Evolutionary conservation across 768 basidiomycete genomes (phyloP).

Genomic region (Gautieria morchelliformis): DNA sequence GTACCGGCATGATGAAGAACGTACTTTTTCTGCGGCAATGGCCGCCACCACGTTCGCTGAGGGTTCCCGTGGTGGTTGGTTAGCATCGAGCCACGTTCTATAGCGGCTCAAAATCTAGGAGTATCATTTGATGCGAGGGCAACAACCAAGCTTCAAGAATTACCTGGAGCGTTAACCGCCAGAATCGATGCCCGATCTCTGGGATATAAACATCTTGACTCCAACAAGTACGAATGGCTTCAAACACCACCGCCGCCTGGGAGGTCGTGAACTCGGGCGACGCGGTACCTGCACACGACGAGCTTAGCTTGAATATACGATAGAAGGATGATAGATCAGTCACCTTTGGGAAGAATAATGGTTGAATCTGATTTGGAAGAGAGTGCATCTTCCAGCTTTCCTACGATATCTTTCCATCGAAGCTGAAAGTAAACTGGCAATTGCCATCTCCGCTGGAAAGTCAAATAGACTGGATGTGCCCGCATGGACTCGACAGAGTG

Average conservation of each 20-base stretch:
- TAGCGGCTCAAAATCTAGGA: constrained; percentile 72
- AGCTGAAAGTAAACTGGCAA: constrained; percentile 95
- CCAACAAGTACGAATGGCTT: constrained; percentile 76
- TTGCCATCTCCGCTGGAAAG: constrained; percentile 88
- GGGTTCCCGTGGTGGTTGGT: constrained; percentile 35
- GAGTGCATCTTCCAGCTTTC: constrained; percentile 63
- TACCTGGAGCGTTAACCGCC: constrained; percentile 88
- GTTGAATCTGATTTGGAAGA: constrained; percentile 27
- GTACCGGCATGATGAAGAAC: background rate
- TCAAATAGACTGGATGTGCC: constrained; percentile 52
- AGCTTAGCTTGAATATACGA: no score
- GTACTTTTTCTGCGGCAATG: constrained; percentile 28
- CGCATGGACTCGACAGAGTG: constrained; percentile 65
- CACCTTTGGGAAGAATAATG: background rate
- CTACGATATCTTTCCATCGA: constrained; percentile 90
- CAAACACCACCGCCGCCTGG: constrained; percentile 62
- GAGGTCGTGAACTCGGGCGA: constrained; percentile 32
- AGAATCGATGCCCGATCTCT: constrained; percentile 76
- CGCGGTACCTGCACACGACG: background rate
- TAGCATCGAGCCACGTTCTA: constrained; percentile 63
- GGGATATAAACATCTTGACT: constrained; percentile 77
- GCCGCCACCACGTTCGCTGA: constrained; percentile 24
- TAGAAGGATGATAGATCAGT: background rate
- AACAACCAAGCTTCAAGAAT: background rate
- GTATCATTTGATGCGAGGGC: background rate